Evolutionary conservation across 2,329 filamentous ascomycete species (phyloP), one percentile per base, ranked within the genome.

Genomic region (Venturia oleaginea): DNA sequence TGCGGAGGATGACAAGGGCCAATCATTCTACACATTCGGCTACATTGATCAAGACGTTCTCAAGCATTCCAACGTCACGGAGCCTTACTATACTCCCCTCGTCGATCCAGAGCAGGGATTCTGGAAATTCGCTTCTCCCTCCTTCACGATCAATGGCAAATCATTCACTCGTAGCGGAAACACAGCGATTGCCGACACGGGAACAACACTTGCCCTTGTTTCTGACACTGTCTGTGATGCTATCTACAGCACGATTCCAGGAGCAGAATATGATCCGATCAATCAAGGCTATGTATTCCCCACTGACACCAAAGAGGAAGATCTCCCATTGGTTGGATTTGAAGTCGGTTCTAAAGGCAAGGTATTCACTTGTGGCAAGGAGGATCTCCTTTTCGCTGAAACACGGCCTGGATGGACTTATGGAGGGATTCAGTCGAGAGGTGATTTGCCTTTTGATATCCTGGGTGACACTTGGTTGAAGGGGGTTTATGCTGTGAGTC

Each of bases 1-100:
- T 43, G 69, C 77, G 65, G 76, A 78, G 61, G 71, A 70, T 4
- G 74, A 79, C 63, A 71, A 76, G 40, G 79, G 80, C 48, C 74
- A 80, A 66, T 84, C 74, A 0, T 91, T 89, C 77, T 91, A 88
- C 76, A 90, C 88, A 1, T 90, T 91, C 68, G 88, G 88, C 24
- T 88, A 80, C 73, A 87, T 91, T 70, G 87, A 90, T 69, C 71
- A 86, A 67, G 80, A 82, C n/a, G 80, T 83, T 0, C 78, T 89
- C 59, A 79, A 77, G 64, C 77, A 78, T 3, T 81, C 81, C 1
- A 81, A 81, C 38, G 81, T 80, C 37, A 72, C 81, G 66, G 78
- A 84, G 1, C 82, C 87, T 46, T 73, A 79, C 68, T 91, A 86
- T 75, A 81, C 84, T 0, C 77, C 81, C 15, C 62, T 63, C 22